Conservation (phyloP, 192 early-diverging fungal genomes). For the Entomortierella chlamydospora region DNA sequence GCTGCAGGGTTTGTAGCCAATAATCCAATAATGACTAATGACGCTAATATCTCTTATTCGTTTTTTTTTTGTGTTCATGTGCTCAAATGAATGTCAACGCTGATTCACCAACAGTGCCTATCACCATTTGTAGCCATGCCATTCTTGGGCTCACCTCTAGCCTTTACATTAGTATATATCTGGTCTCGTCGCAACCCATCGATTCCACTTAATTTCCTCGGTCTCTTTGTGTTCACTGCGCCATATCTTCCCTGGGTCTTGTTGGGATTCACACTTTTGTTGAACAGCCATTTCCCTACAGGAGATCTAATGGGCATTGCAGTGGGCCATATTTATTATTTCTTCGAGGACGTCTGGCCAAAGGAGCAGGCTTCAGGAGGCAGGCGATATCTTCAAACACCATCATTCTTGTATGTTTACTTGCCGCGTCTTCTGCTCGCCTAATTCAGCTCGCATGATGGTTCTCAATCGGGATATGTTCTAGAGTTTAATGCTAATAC, state of each 20-base stretch:
- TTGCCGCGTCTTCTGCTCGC: not conserved
- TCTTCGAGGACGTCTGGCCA: slow-evolving; percentile 95
- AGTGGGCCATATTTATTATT: slow-evolving; percentile 96
- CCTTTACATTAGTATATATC: slow-evolving; percentile 91
- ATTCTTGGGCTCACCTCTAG: slow-evolving; percentile 86
- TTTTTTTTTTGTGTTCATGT: slow-evolving; percentile 6
- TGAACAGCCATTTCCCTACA: slow-evolving; percentile 81
- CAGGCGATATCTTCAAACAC: slow-evolving; percentile 64
- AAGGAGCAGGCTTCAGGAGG: slow-evolving; percentile 69
- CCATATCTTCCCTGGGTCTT: slow-evolving; percentile 94
- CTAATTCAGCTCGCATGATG: too few relatives aligned
- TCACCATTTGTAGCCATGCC: slow-evolving; percentile 69
- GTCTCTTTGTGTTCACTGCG: slow-evolving; percentile 91
- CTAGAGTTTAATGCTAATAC: not conserved
- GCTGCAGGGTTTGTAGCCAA: not conserved
- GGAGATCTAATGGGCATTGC: slow-evolving; percentile 87
- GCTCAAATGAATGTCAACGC: too few relatives aligned
- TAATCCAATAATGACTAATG: not conserved
- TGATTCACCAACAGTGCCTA: slow-evolving; percentile 48
- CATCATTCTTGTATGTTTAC: slow-evolving; percentile 61
- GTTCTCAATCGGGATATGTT: not conserved
- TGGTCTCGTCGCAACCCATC: slow-evolving; percentile 98
- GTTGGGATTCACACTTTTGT: slow-evolving; percentile 85
- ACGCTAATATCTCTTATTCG: not conserved
- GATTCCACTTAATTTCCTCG: slow-evolving; percentile 88